Evolutionary conservation across 2,329 filamentous ascomycete genomes (phyloP).

Genomic region (Xylaria sp.): DNA sequence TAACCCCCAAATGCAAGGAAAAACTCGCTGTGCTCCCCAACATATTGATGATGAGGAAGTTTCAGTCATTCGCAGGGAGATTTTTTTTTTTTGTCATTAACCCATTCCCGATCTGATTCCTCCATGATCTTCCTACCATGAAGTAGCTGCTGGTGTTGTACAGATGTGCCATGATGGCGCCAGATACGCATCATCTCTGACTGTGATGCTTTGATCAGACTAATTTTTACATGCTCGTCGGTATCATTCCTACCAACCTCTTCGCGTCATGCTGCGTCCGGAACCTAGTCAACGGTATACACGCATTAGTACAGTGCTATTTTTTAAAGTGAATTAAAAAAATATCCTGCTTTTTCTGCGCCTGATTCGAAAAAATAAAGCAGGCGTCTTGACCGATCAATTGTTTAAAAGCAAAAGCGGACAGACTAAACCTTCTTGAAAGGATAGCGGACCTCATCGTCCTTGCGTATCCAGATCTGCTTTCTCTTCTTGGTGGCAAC

Average conservation of each 20-base stretch:
- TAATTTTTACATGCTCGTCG: conserved; percentile 4
- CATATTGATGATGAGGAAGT: conserved; percentile 7
- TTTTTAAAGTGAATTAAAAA: background rate
- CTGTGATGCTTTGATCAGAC: conserved; percentile 12
- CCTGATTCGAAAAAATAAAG: background rate
- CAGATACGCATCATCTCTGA: conserved; percentile 6
- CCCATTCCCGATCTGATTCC: conserved; percentile 16
- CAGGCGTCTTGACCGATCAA: background rate
- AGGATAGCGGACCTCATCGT: conserved; percentile 64
- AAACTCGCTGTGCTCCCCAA: conserved; percentile 5
- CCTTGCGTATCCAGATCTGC: conserved; percentile 82
- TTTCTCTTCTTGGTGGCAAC: conserved; percentile 78
- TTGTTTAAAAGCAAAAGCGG: background rate
- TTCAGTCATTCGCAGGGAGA: conserved; percentile 13
- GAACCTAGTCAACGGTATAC: background rate
- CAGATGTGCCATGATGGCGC: conserved; percentile 13
- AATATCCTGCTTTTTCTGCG: background rate
- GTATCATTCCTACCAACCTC: conserved; percentile 6
- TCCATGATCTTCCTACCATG: conserved; percentile 1
- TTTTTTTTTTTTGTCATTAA: conserved; percentile 18
- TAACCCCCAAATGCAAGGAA: conserved; percentile 1
- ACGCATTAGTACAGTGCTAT: conserved; percentile 10
- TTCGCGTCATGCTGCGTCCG: background rate
- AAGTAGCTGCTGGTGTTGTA: background rate
- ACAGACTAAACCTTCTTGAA: conserved; percentile 40